Base-by-base conservation (phyloP, 345 rosid species). In the Salix purpurea region DNA sequence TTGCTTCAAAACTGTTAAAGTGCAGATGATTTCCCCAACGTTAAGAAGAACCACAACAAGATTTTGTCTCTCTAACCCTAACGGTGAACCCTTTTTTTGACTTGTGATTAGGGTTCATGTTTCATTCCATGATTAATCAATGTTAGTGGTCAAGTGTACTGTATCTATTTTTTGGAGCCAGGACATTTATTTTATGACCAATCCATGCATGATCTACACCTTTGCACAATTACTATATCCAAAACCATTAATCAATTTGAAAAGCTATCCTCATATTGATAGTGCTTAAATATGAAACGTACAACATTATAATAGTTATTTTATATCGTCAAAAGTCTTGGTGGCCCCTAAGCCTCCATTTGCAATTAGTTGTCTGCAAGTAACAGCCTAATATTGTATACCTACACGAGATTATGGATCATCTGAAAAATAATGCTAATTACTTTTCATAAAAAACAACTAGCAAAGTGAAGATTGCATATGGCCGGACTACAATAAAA, bases 301-400 rank as follows among this genome's bases (percentile, higher is more conserved):
- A 42, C 64, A 32, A 13, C 70, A 28, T 28, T 30, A 6, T 19
- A 30, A 58, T 56, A 19, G 30, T 2, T 24, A 36, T 36, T 36
- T 1, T 36, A 3, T 19, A 46, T 62, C 64, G 30, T 26, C 30
- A 0, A 61, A 5, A n/a, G 12, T 65, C 61, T 6, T 6, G 44
- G 61, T 65, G 46, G 61, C 77, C 62, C 34, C 42, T 26, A 64
- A 74, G 58, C 44, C 58, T 74, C 77, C 21, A 44, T 24, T 21
- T 18, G 16, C 37, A 36, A 36, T 10, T 12, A 26, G 69, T 46
- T 28, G 44, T 21, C 70, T 21, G 46, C 46, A 65, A 65, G 44
- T 21, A 65, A 48, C 52, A 54, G 16, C 0, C 46, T 42, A 42
- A 42, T 42, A 0, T 42, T 42, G 14, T 42, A 42, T 42, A 42